A percentile compares a stretch with the other conserved stretches of the same genome.
phyloP scores from a whole-genome alignment of 208 protist genomes.

The Crithidia brevicula region DNA sequence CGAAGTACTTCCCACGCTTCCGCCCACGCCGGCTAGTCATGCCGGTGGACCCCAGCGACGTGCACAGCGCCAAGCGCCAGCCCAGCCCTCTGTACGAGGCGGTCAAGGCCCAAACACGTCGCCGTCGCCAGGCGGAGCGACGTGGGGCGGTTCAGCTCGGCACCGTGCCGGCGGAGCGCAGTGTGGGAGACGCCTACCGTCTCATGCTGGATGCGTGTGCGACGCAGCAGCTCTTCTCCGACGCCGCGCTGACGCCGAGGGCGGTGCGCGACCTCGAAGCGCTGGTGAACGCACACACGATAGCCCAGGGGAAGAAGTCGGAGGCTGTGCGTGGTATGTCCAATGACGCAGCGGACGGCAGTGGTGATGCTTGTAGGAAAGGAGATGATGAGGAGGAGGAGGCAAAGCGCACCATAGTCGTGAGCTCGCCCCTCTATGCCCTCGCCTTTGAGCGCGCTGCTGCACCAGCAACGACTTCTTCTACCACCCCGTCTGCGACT shows the following conservation, averaged over 20 bases:
- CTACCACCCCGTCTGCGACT: not conserved
- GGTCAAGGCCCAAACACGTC: constrained; percentile 45
- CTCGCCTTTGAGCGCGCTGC: constrained; percentile 1
- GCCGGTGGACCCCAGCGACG: constrained; percentile 78
- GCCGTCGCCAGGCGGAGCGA: constrained; percentile 41
- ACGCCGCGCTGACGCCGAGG: constrained; percentile 23
- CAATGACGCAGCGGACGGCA: not conserved
- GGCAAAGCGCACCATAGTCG: not conserved
- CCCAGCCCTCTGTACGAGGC: constrained; percentile 56
- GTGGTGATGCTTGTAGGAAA: not conserved
- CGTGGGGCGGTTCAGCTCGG: constrained; percentile 68
- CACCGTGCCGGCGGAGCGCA: constrained; percentile 77
- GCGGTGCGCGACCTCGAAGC: constrained; percentile 23
- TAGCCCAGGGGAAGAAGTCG: not conserved
- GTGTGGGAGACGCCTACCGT: constrained; percentile 79
- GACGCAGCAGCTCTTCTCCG: constrained; percentile 26
- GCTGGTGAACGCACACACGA: constrained; percentile 7
- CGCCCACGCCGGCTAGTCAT: constrained; percentile 87
- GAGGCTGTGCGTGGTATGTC: too few relatives aligned
- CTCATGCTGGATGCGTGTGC: constrained; percentile 73
- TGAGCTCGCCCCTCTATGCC: constrained; percentile 7
- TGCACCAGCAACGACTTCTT: not conserved
- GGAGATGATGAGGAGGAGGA: not conserved
- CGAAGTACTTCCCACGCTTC: constrained; percentile 79
- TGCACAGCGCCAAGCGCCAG: constrained; percentile 57